A percentile compares a stretch with the other conserved stretches of the same genome.
Evolutionary conservation across 2,329 filamentous ascomycete genomes (phyloP).

Genomic region (Exutisphaerella laricina): DNA sequence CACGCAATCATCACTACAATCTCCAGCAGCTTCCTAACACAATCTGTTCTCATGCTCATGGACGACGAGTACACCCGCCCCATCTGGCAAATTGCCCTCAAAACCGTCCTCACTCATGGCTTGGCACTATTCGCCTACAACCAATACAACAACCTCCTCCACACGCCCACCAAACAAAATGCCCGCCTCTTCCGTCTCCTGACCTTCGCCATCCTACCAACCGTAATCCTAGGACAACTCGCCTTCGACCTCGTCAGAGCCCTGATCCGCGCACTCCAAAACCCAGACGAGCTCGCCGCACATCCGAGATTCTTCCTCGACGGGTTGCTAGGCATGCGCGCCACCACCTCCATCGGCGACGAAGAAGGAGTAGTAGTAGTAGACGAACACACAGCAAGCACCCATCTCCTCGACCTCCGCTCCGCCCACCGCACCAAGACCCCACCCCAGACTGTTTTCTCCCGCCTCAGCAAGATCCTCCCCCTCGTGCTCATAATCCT

Average conservation of each 20-base stretch:
- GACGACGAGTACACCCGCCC: background rate
- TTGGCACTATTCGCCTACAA: slow-evolving; percentile 7
- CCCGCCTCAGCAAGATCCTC: background rate
- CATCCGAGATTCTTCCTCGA: slow-evolving; percentile 2
- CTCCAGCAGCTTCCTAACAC: too few relatives aligned
- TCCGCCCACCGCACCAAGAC: background rate
- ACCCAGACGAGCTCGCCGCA: slow-evolving; percentile 5
- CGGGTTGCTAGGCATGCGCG: slow-evolving; percentile 3
- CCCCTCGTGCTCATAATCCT: background rate
- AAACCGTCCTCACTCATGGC: slow-evolving; percentile 7
- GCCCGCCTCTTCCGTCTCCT: slow-evolving; percentile 3
- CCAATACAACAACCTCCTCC: slow-evolving; percentile 3
- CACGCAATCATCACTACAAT: too few relatives aligned
- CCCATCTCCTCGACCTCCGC: background rate
- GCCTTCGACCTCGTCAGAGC: slow-evolving; percentile 1
- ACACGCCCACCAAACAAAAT: slow-evolving; percentile 5
- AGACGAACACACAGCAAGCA: background rate
- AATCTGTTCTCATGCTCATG: too few relatives aligned
- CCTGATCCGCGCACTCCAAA: slow-evolving; percentile 1
- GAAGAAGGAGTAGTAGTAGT: background rate
- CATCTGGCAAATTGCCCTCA: slow-evolving; percentile 4
- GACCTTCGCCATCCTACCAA: slow-evolving; percentile 5
- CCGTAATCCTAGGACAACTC: slow-evolving; percentile 1
- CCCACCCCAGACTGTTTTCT: slow-evolving; percentile 3
- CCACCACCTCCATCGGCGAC: background rate